Percentiles rank a stretch among this genome's conserved stretches.
phyloP scores from a whole-genome alignment of 257 asterid species.

The Solanum lignicaule region DNA sequence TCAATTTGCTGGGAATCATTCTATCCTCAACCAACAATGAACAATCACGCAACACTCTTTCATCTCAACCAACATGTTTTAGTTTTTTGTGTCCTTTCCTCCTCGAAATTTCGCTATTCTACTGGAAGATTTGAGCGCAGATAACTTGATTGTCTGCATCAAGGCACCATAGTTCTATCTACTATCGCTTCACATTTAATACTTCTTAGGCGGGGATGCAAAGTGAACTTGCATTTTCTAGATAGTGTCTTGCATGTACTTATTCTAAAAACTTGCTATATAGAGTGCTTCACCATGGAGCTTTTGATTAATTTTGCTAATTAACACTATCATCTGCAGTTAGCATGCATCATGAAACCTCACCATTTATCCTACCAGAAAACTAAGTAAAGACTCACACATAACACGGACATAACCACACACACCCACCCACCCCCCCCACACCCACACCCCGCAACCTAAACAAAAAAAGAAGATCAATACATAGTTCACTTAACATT shows the following conservation, averaged over 20 bases:
- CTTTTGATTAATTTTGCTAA: neutral
- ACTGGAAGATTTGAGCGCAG: neutral
- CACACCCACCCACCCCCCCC: rapidly evolving
- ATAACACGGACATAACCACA: neutral
- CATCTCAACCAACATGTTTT: neutral
- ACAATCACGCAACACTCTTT: neutral
- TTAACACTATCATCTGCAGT: neutral
- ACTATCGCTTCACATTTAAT: neutral
- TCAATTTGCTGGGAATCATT: neutral
- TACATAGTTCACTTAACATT: neutral
- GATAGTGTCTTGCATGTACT: neutral
- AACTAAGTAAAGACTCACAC: neutral
- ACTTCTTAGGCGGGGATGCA: neutral
- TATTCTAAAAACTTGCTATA: neutral
- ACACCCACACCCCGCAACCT: neutral
- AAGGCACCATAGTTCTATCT: neutral
- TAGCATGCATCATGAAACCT: neutral
- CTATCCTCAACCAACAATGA: neutral
- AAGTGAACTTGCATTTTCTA: neutral
- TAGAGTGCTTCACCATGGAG: neutral
- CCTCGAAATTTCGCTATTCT: neutral
- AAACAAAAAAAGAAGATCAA: neutral
- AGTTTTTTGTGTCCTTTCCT: neutral
- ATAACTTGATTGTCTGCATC: neutral
- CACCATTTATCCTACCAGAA: neutral